phyloP scores from a whole-genome alignment of 164 flowering plant species.

The Magnolia changhungtana region DNA sequence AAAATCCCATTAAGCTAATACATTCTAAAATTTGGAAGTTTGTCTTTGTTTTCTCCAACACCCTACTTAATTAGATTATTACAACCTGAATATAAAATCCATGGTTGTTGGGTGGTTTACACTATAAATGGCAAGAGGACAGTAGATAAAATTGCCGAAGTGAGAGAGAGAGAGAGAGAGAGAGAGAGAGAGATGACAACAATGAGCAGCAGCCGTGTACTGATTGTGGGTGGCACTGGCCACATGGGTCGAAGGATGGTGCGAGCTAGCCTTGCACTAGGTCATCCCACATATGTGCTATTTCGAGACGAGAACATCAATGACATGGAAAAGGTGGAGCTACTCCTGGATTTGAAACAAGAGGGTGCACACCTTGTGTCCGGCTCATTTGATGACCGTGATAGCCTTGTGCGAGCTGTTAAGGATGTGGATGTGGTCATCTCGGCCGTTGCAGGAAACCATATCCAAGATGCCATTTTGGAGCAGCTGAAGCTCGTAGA shows the following conservation, averaged over 20 bases:
- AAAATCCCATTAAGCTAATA: too few relatives aligned
- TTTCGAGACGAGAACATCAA: constrained; percentile 6
- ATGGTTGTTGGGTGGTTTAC: too few relatives aligned
- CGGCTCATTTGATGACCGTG: constrained; percentile 1
- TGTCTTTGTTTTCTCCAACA: too few relatives aligned
- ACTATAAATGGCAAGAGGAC: too few relatives aligned
- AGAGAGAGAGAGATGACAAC: background rate
- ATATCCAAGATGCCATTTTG: constrained; percentile 5
- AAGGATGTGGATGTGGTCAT: constrained; percentile 3
- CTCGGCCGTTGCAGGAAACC: constrained; percentile 9
- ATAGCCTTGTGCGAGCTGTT: constrained; percentile 3
- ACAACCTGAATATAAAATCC: too few relatives aligned
- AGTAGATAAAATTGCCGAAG: background rate
- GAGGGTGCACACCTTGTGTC: constrained; percentile 5
- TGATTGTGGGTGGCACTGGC: constrained; percentile 10
- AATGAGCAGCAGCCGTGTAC: background rate
- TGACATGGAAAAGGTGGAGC: constrained; percentile 12
- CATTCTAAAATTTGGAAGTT: too few relatives aligned
- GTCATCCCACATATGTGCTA: constrained; percentile 7
- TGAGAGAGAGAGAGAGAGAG: background rate
- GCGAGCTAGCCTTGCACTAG: constrained; percentile 6
- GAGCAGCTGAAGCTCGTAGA: constrained; percentile 12
- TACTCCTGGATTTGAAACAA: constrained; percentile 3
- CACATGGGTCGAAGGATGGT: constrained; percentile 10
- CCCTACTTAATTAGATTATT: too few relatives aligned